phyloP scores from a whole-genome alignment of 164 flowering plant genomes.

The Tetrastigma voinierianum region DNA sequence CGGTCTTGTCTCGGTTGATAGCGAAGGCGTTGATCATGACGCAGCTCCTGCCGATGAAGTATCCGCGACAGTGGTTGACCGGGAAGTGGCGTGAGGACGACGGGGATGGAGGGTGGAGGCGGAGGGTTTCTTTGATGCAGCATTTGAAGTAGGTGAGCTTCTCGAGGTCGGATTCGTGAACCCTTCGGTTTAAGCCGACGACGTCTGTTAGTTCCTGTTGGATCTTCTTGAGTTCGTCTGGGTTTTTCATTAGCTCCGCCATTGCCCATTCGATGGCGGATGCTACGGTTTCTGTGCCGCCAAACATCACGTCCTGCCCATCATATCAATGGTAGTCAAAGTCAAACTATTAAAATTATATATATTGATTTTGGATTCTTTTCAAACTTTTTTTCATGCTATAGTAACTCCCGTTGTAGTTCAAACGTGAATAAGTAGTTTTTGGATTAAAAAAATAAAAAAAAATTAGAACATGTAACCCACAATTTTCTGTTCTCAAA shows the following conservation, averaged over 20 bases:
- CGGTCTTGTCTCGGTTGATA: constrained; percentile 50
- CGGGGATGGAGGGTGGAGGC: constrained; percentile 93
- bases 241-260: constrained; percentile 73
- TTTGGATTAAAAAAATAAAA: too few relatives aligned
- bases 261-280: constrained; percentile 90
- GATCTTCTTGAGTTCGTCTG: constrained; percentile 53
- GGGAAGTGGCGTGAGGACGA: constrained; percentile 75
- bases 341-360: too few relatives aligned
- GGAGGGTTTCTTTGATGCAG: constrained; percentile 57
- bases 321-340: too few relatives aligned
- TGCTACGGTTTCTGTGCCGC: constrained; percentile 88
- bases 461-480: too few relatives aligned
- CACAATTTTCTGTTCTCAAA: too few relatives aligned
- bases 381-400: too few relatives aligned
- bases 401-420: too few relatives aligned
- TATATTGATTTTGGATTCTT: too few relatives aligned
- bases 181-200: constrained; percentile 56
- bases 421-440: too few relatives aligned
- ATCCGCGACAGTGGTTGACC: constrained; percentile 61
- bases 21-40: constrained; percentile 76
- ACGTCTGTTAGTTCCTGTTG: constrained; percentile 64
- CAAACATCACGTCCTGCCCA: constrained; percentile 94
- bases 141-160: constrained; percentile 60
- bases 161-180: constrained; percentile 66
- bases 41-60: constrained; percentile 42